These are phyloP conservation scores for Stephania yunnanensis DNA, from an alignment of 164 flowering plant species.

Conservation along the genomic window DNA sequence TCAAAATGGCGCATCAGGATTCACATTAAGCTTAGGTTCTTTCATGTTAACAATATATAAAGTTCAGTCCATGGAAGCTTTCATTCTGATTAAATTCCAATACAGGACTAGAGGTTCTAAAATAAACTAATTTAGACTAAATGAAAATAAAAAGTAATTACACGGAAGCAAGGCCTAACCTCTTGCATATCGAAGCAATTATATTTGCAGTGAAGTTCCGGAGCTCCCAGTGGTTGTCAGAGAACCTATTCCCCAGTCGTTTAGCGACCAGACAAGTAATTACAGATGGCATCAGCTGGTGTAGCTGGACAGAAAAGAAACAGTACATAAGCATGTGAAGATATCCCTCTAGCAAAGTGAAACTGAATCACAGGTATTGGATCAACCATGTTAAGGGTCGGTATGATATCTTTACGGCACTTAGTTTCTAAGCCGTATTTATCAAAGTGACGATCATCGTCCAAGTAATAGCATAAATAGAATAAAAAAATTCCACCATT, in stretches of 20 bases:
- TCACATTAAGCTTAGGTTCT: not conserved
- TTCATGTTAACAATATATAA: no score
- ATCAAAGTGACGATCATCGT: not conserved
- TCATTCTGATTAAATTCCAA: not conserved
- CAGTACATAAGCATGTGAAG: constrained; percentile 4
- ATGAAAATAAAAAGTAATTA: not conserved
- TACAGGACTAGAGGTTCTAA: not conserved
- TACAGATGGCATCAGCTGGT: constrained; percentile 93
- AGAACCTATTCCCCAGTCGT: constrained; percentile 64
- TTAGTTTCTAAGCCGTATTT: not conserved
- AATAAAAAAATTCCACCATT: not conserved
- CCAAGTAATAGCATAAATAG: not conserved
- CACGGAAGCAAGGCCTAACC: constrained; percentile 31
- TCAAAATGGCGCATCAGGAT: not conserved
- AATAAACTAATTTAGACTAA: not conserved
- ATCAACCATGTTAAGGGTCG: not conserved
- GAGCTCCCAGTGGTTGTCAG: constrained; percentile 95
- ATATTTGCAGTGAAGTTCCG: constrained; percentile 76
- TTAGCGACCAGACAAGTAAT: constrained; percentile 93
- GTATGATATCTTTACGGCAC: not conserved
- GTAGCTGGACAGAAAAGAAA: constrained; percentile 47
- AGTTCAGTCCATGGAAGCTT: not conserved
- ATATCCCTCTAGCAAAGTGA: not conserved
- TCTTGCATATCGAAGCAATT: constrained; percentile 84
- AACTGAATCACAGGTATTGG: not conserved